Evolutionary conservation across 805 yeast genomes (phyloP), one percentile per base, ranked within the genome.

Genomic region (Yueomyces sp.): DNA sequence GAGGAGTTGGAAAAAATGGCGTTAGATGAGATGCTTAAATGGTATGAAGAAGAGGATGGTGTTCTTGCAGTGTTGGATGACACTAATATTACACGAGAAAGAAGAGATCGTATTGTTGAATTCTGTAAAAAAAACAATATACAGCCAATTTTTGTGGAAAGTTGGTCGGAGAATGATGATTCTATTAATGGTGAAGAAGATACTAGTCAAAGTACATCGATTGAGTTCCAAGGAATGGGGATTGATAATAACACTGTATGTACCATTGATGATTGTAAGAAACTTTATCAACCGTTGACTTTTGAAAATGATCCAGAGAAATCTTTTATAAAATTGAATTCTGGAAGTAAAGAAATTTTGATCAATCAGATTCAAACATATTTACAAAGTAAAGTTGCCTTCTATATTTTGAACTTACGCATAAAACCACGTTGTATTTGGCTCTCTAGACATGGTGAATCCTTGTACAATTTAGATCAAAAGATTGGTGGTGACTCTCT

Each of bases 401-500:
- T 87, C 64, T 92, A 87, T 59, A 85, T 92, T 38, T 88, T 92
- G 96, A 92, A 92, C 57, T 68, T 92, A 52, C 96, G 88, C 61
- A 84, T 87, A 53, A 85, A 85, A 59, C 95, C 96, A 29, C 74
- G 97, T 49, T 75, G 81, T 49, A 87, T 92, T 48, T 92, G 95
- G 90, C 70, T 92, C 41, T 85, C 95, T 41, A 76, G 98, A 53
- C 98, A 92, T 57, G 98, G 98, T 29, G 98, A 92, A 65, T 82
- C 94, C 2, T 79, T 79, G 59, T 92, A 81, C 66, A 92, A 92
- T 61, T 71, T 92, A 46, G 87, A 87, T 41, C 96, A 96, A 31
- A 86, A 86, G 62, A 85, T 92, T 50, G 98, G 98, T 33, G 98
- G 97, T 26, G 96, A 90, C 66, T 84, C 95, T 2, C 75, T 80